phyloP scores from a whole-genome alignment of 352 stramenopile species.

The Pythium guiyangense region DNA sequence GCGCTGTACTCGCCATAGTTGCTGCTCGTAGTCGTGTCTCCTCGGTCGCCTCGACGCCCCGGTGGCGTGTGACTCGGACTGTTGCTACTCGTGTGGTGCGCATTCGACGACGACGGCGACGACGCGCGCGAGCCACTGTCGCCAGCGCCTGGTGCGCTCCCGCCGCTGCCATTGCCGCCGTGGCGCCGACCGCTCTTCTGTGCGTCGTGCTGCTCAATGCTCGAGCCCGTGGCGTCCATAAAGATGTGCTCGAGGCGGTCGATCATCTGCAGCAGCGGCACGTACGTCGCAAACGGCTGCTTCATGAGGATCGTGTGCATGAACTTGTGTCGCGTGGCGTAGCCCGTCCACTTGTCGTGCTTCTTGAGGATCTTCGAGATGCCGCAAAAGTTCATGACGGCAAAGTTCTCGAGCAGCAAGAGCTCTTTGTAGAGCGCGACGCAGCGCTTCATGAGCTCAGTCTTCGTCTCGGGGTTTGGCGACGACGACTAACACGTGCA shows the following conservation, averaged over 20 bases:
- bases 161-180: slow-evolving; percentile 13
- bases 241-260: slow-evolving; percentile 85
- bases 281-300: slow-evolving; percentile 84
- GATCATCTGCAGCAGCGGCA: slow-evolving; percentile 83
- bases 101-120: slow-evolving; percentile 4
- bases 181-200: slow-evolving; percentile 43
- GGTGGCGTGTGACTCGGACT: background rate
- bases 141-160: background rate
- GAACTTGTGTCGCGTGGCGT: slow-evolving; percentile 88
- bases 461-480: slow-evolving; percentile 54
- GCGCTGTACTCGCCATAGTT: slow-evolving; percentile 3
- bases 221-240: slow-evolving; percentile 82
- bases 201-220: slow-evolving; percentile 80
- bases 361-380: slow-evolving; percentile 91
- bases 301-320: slow-evolving; percentile 89
- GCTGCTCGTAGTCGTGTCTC: background rate
- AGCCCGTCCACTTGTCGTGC: slow-evolving; percentile 90
- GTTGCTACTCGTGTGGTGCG: slow-evolving; percentile 2
- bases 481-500: slow-evolving; percentile 19
- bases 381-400: slow-evolving; percentile 88
- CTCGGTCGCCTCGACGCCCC: background rate
- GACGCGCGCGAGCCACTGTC: background rate
- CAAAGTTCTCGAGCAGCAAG: slow-evolving; percentile 85
- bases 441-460: slow-evolving; percentile 75
- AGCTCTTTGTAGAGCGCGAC: slow-evolving; percentile 85